Evolutionary conservation across 805 yeast genomes (phyloP).

Genomic region (Ogataea methylovora): DNA sequence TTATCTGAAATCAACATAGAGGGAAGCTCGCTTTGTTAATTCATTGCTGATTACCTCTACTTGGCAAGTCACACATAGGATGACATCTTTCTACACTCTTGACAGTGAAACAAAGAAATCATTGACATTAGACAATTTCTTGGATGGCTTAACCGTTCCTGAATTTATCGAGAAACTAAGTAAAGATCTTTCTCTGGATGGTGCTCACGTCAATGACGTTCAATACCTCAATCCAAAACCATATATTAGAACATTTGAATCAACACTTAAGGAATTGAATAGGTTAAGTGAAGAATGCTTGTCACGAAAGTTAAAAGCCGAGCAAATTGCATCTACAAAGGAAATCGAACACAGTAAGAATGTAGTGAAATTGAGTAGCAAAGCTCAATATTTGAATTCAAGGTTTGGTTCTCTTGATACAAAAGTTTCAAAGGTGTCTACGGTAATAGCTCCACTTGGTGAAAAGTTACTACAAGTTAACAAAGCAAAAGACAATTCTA

Average conservation of each 20-base stretch:
- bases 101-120: slow-evolving; percentile 55
- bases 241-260: slow-evolving; percentile 86
- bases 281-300: slow-evolving; percentile 50
- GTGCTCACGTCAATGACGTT: slow-evolving; percentile 41
- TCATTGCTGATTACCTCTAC: too few relatives aligned
- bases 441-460: slow-evolving; percentile 62
- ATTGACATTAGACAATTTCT: slow-evolving; percentile 53
- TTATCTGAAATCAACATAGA: too few relatives aligned
- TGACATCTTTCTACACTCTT: slow-evolving; percentile 25
- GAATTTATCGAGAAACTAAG: slow-evolving; percentile 78
- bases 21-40: too few relatives aligned
- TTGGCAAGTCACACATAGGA: too few relatives aligned
- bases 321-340: slow-evolving; percentile 46
- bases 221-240: slow-evolving; percentile 84
- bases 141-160: slow-evolving; percentile 63
- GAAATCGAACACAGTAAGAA: slow-evolving; percentile 65
- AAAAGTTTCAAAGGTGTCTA: slow-evolving; percentile 48
- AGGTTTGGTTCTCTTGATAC: slow-evolving; percentile 44
- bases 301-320: slow-evolving; percentile 41
- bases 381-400: slow-evolving; percentile 32
- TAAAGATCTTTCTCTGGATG: slow-evolving; percentile 51
- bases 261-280: slow-evolving; percentile 67
- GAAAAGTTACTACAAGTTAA: slow-evolving; percentile 61
- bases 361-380: slow-evolving; percentile 45
- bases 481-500: slow-evolving; percentile 64